Evolutionary conservation across 164 flowering plant species (phyloP).

Genomic region (Annona cherimola): DNA sequence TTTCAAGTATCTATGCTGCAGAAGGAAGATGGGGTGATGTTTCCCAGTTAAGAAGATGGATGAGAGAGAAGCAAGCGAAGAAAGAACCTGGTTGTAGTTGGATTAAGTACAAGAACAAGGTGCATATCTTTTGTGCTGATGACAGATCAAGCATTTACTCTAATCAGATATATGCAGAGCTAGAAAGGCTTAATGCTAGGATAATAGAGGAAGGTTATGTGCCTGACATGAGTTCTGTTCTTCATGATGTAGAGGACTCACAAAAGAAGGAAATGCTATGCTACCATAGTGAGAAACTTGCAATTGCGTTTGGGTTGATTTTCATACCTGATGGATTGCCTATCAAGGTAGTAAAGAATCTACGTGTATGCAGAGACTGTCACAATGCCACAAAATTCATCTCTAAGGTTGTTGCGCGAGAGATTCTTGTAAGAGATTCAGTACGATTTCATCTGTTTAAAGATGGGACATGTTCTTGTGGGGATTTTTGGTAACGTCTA

Average conservation of each 20-base stretch:
- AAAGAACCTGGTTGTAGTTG: constrained; percentile 91
- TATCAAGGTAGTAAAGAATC: constrained; percentile 18
- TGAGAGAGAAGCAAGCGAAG: constrained; percentile 57
- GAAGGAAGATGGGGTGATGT: constrained; percentile 73
- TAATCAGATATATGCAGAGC: constrained; percentile 52
- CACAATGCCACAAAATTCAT: constrained; percentile 70
- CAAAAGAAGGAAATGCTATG: constrained; percentile 25
- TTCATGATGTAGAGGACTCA: constrained; percentile 23
- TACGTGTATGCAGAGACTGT: constrained; percentile 57
- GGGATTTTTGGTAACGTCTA: constrained; percentile 71
- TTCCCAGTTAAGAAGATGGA: constrained; percentile 59
- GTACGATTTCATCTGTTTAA: constrained; percentile 75
- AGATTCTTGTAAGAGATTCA: constrained; percentile 22
- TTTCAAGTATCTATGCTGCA: constrained; percentile 73
- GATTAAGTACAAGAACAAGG: constrained; percentile 71
- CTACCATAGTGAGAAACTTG: constrained; percentile 27
- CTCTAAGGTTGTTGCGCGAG: constrained; percentile 17
- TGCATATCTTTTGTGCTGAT: constrained; percentile 72
- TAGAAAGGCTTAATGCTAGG: constrained; percentile 15
- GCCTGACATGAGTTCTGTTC: constrained; percentile 21
- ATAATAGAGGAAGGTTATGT: constrained; percentile 21
- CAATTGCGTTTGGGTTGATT: constrained; percentile 28
- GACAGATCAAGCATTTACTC: constrained; percentile 58
- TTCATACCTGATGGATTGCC: constrained; percentile 22
- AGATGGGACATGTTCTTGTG: constrained; percentile 82